Conservation (phyloP, 139 green algal species). For the Pleodorina starrii region DNA sequence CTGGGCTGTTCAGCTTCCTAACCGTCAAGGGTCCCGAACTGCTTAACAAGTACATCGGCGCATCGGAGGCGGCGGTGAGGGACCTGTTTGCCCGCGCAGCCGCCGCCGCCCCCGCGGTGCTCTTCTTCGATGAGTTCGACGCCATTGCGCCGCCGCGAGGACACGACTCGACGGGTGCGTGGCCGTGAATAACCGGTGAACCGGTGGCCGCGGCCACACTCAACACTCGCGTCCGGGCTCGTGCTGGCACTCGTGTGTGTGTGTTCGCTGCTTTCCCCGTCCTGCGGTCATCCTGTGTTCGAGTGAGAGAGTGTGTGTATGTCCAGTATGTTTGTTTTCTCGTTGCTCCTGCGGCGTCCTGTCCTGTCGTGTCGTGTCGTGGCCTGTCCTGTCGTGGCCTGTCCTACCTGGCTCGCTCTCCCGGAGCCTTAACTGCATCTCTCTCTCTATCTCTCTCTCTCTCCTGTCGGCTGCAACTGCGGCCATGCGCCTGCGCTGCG, state of each 20-base stretch:
- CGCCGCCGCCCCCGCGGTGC: slow-evolving; percentile 91
- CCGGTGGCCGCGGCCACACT: too few relatives aligned
- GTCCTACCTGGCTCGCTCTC: background rate
- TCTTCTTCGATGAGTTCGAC: slow-evolving; percentile 99
- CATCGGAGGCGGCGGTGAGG: slow-evolving; percentile 91
- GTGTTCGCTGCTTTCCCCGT: too few relatives aligned
- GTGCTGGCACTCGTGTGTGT: too few relatives aligned
- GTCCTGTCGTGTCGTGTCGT: background rate
- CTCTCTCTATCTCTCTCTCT: too few relatives aligned
- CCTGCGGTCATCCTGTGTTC: too few relatives aligned
- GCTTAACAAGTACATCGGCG: slow-evolving; percentile 99
- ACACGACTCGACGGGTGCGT: slow-evolving; percentile 89
- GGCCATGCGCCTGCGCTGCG: too few relatives aligned
- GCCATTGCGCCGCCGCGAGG: slow-evolving; percentile 94
- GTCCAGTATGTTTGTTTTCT: background rate
- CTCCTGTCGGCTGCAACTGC: too few relatives aligned
- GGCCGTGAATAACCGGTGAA: too few relatives aligned
- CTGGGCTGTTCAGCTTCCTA: slow-evolving; percentile 16
- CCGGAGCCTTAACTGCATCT: too few relatives aligned
- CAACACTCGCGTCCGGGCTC: too few relatives aligned
- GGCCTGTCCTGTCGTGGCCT: background rate
- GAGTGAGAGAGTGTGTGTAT: too few relatives aligned
- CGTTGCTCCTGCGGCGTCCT: background rate
- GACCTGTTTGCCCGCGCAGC: slow-evolving; percentile 91
- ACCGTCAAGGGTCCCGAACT: slow-evolving; percentile 95